phyloP scores from a whole-genome alignment of 2,329 filamentous ascomycete genomes.

The Hypoxylon sp. region DNA sequence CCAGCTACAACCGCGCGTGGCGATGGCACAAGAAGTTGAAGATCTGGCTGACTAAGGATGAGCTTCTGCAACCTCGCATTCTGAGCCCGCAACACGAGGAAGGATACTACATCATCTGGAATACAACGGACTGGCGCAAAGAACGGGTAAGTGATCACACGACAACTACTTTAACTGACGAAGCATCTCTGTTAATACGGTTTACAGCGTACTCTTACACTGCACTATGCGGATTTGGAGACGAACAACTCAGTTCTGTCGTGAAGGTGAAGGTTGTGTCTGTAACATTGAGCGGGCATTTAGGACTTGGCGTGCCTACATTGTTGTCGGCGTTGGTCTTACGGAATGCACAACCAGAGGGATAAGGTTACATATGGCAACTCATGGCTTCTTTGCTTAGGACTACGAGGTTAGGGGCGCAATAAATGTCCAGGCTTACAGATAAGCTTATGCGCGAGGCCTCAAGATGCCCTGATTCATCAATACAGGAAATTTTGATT shows the following conservation, averaged over 20 bases:
- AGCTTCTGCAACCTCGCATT: constrained; percentile 73
- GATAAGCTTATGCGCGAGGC: constrained; percentile 20
- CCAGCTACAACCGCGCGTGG: constrained; percentile 75
- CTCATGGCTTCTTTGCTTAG: constrained; percentile 33
- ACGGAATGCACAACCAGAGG: constrained; percentile 46
- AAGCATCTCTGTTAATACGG: constrained; percentile 3
- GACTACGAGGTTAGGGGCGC: constrained; percentile 26
- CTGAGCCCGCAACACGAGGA: constrained; percentile 72
- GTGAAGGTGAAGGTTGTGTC: constrained; percentile 28
- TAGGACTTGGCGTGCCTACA: constrained; percentile 33
- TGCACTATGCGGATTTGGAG: constrained; percentile 75
- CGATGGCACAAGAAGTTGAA: constrained; percentile 77
- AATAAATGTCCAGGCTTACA: constrained; percentile 21
- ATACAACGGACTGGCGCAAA: constrained; percentile 73
- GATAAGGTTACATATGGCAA: constrained; percentile 38
- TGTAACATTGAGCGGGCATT: constrained; percentile 36
- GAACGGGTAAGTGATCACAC: constrained; percentile 67
- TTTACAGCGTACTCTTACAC: constrained; percentile 69
- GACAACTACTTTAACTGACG: not conserved
- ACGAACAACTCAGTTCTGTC: constrained; percentile 53
- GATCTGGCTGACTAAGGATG: constrained; percentile 77
- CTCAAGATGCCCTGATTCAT: constrained; percentile 29
- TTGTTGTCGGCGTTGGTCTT: constrained; percentile 46
- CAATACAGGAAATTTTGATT: constrained; percentile 38
- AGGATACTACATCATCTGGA: constrained; percentile 77